Evolutionary conservation across 257 asterid genomes (phyloP).

Genomic region (Gentiana macrophylla): DNA sequence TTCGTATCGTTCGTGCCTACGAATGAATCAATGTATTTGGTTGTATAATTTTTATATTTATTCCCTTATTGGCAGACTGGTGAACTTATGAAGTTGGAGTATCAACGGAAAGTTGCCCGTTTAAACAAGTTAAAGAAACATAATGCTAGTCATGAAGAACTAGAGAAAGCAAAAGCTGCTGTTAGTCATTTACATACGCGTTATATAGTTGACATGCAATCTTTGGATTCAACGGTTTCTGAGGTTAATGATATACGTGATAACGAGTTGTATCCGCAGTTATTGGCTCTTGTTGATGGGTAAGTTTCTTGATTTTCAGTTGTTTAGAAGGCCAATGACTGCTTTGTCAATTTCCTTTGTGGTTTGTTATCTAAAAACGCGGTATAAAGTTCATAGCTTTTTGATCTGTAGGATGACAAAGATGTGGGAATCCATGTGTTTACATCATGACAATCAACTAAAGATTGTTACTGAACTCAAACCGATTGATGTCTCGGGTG

Average conservation of each 20-base stretch:
- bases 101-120: conserved; percentile 64
- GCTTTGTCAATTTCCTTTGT: no score
- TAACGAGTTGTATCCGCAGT: conserved; percentile 85
- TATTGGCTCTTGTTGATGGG: conserved; percentile 76
- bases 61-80: conserved; percentile 44
- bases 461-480: conserved; percentile 53
- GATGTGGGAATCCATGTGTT: conserved; percentile 85
- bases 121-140: conserved; percentile 76
- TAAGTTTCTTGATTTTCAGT: conserved; percentile 18
- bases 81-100: conserved; percentile 82
- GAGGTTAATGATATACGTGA: conserved; percentile 94
- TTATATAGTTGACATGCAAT: conserved; percentile 94
- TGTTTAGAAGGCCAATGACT: no score
- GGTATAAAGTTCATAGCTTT: no score
- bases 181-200: conserved; percentile 94
- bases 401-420: conserved; percentile 60
- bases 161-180: conserved; percentile 94
- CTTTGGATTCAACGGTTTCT: conserved; percentile 79
- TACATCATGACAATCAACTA: conserved; percentile 62
- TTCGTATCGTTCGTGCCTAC: no score
- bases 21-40: no score
- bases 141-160: conserved; percentile 60
- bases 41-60: background rate
- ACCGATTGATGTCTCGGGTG: conserved; percentile 48
- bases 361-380: no score